These are phyloP conservation scores for Leucaena leucocephala DNA, from an alignment of 306 rosid species.

Conservation along the genomic window DNA sequence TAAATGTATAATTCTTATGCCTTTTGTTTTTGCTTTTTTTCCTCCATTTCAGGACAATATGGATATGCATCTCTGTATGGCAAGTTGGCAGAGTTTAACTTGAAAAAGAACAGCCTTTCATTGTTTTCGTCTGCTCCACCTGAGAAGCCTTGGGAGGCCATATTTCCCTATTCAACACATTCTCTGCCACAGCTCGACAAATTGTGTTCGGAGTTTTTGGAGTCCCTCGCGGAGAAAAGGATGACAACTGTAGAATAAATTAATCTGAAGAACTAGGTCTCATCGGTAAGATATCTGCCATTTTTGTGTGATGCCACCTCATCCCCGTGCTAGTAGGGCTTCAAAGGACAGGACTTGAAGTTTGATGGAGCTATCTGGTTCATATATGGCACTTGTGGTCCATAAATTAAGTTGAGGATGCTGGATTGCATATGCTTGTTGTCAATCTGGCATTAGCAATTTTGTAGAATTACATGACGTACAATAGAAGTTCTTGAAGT, in stretches of 20 bases:
- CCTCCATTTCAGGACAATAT: slow-evolving; percentile 55
- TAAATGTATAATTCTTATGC: neutral
- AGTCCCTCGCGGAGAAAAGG: slow-evolving; percentile 75
- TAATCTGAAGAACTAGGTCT: neutral
- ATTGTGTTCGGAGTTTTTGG: slow-evolving; percentile 75
- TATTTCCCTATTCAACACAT: slow-evolving; percentile 77
- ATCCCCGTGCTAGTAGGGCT: slow-evolving; percentile 20
- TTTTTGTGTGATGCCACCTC: slow-evolving; percentile 19
- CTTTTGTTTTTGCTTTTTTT: neutral
- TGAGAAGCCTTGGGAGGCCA: slow-evolving; percentile 86
- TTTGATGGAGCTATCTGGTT: neutral
- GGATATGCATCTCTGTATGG: slow-evolving; percentile 83
- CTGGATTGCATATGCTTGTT: neutral
- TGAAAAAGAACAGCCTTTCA: slow-evolving; percentile 45
- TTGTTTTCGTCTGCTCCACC: slow-evolving; percentile 61
- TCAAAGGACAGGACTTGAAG: slow-evolving; percentile 30
- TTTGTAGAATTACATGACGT: slow-evolving; percentile 19
- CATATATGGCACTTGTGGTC: neutral
- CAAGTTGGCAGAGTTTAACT: slow-evolving; percentile 63
- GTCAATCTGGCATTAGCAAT: slow-evolving; percentile 18
- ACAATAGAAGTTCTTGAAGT: slow-evolving; percentile 4
- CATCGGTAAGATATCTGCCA: slow-evolving; percentile 18
- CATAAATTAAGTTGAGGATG: neutral
- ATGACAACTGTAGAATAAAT: slow-evolving; percentile 51
- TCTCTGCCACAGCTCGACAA: slow-evolving; percentile 82